phyloP scores from a whole-genome alignment of 352 stramenopile genomes.

The Globisporangium sylvaticum region DNA sequence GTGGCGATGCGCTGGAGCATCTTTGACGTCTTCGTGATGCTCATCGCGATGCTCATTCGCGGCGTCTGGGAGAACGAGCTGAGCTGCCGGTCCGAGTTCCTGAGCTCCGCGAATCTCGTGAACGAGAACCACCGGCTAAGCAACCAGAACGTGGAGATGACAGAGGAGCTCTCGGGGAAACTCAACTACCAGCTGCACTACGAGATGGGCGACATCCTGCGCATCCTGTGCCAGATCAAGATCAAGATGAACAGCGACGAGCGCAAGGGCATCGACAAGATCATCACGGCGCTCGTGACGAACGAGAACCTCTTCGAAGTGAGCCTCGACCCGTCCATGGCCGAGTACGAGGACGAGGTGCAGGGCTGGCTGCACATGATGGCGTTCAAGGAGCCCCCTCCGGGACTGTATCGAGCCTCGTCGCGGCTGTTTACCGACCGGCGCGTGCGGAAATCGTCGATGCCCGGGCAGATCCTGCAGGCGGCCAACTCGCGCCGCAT shows the following conservation, averaged over 20 bases:
- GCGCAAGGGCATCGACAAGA: constrained; percentile 59
- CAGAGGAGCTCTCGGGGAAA: constrained; percentile 58
- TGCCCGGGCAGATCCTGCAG: constrained; percentile 15
- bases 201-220: constrained; percentile 69
- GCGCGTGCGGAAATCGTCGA: constrained; percentile 7
- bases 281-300: constrained; percentile 62
- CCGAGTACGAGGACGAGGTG: constrained; percentile 63
- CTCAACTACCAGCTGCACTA: constrained; percentile 65
- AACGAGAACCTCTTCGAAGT: constrained; percentile 68
- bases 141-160: constrained; percentile 66
- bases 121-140: constrained; percentile 56
- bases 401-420: constrained; percentile 10
- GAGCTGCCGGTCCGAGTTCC: constrained; percentile 39
- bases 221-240: constrained; percentile 69
- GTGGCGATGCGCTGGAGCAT: constrained; percentile 23
- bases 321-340: constrained; percentile 43
- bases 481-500: constrained; percentile 18
- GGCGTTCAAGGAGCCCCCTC: constrained; percentile 39
- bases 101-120: constrained; percentile 48
- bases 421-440: constrained; percentile 9
- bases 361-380: constrained; percentile 75
- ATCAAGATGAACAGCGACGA: constrained; percentile 50
- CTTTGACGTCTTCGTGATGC: constrained; percentile 30
- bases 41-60: constrained; percentile 32
- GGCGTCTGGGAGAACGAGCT: constrained; percentile 44